Conservation (phyloP, 1,284 basidiomycete species). For the Ustilago hordei region DNA sequence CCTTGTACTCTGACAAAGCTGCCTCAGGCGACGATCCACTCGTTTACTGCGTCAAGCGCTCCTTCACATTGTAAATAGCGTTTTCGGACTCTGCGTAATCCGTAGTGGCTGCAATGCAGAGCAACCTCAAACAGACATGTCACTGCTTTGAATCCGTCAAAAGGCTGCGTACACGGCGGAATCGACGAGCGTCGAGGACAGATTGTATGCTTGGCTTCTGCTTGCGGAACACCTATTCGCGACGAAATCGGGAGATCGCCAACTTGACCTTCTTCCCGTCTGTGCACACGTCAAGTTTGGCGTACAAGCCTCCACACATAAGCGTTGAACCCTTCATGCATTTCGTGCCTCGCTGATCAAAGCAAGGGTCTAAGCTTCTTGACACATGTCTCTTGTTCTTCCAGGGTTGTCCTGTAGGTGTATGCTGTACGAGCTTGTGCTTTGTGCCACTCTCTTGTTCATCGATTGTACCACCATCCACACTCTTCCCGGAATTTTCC, state of each 20-base stretch:
- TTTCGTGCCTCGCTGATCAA: constrained; percentile 30
- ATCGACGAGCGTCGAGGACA: neutral
- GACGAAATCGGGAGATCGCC: constrained; percentile 8
- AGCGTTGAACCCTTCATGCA: constrained; percentile 6
- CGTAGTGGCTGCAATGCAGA: constrained; percentile 5
- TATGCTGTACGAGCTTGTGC: neutral
- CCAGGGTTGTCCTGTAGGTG: neutral
- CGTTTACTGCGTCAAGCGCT: neutral
- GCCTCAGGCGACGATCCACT: neutral
- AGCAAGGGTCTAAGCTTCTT: constrained; percentile 27
- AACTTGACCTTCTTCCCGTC: neutral
- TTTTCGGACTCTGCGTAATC: neutral
- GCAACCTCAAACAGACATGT: neutral
- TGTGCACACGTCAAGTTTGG: constrained; percentile 21
- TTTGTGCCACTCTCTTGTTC: neutral
- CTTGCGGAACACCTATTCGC: neutral
- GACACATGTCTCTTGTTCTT: constrained; percentile 12
- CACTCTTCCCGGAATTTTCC: neutral
- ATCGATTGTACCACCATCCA: neutral
- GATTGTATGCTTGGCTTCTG: neutral
- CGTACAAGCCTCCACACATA: constrained; percentile 21
- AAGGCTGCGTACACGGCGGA: neutral
- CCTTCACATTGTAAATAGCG: constrained; percentile 20
- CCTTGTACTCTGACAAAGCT: neutral
- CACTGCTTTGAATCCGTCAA: neutral